Evolutionary conservation across 1,284 basidiomycete species (phyloP), one percentile per base, ranked within the genome.

Genomic region (Porogramme epimiltina): DNA sequence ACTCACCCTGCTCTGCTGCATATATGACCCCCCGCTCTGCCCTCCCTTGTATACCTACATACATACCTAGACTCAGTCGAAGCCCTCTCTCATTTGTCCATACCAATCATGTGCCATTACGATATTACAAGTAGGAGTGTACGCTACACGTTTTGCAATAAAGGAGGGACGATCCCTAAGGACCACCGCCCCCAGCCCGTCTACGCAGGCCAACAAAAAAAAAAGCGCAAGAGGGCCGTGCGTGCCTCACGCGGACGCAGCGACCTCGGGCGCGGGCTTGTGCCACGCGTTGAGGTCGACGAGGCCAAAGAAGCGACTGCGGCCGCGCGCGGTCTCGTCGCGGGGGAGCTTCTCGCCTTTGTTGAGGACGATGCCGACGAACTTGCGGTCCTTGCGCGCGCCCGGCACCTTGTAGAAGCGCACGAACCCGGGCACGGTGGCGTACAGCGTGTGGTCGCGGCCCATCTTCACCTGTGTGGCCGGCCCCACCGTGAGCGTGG

Each of bases 381-480:
- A 95, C 67, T 84, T 85, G 53, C 89, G 82, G 58, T 88, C 81
- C 40, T 83, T 79, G 20, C 83, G 76, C 76, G 85, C 77, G 72
- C 81, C 82, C 52, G 84, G 82, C 65, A 84, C 73, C 67, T 83
- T 86, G 84, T 96, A 98, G 73, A 93, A 98, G 45, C 92, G 89
- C 45, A 98, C 91, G 68, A 82, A 94, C 18, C 95, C 95, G 0
- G 95, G 94, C 18, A 87, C 85, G 13, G 84, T 78, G 18, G 95
- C 94, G 66, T 87, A 96, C 50, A 98, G 78, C 0, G 95, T 98
- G 70, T 95, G 92, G 71, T 98, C 95, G 54, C 88, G 84, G 24
- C 95, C 95, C 66, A 92, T 88, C 58, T 85, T 85, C 52, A 97
- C 92, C 91, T 94, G 63, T 33, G 46, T n/a, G 47, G 45, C 13